Evolutionary conservation across 2,329 filamentous ascomycete species (phyloP).

Genomic region (Lachnellula hyalina): DNA sequence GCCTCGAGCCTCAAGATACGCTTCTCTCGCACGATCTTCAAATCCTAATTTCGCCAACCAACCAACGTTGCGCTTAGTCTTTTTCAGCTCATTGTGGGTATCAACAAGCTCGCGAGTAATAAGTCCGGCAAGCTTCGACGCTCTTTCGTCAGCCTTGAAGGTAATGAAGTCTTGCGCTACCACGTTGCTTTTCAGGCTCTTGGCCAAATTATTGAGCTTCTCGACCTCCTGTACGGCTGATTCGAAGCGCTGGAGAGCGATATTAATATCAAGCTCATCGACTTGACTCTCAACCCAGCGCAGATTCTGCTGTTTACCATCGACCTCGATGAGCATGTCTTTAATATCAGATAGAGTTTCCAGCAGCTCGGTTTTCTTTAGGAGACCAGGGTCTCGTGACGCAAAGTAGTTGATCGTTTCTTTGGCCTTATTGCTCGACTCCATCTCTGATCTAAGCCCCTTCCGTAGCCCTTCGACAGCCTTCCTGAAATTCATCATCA

Average conservation of each 20-base stretch:
- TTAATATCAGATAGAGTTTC: slow-evolving; percentile 74
- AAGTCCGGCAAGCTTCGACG: slow-evolving; percentile 67
- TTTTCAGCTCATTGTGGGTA: slow-evolving; percentile 68
- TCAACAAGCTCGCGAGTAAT: slow-evolving; percentile 73
- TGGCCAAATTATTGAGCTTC: slow-evolving; percentile 73
- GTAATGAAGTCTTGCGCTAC: slow-evolving; percentile 90
- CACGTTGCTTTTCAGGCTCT: slow-evolving; percentile 75
- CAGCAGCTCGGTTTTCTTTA: slow-evolving; percentile 75
- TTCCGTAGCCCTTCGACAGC: slow-evolving; percentile 88
- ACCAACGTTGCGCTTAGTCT: slow-evolving; percentile 73
- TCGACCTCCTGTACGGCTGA: slow-evolving; percentile 79
- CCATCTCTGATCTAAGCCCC: slow-evolving; percentile 77
- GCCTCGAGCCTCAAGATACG: slow-evolving; percentile 75
- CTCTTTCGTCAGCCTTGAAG: slow-evolving; percentile 83
- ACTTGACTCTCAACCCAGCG: slow-evolving; percentile 94
- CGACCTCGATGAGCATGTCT: slow-evolving; percentile 89
- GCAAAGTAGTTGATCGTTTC: slow-evolving; percentile 86
- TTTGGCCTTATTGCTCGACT: slow-evolving; percentile 76
- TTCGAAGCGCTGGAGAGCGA: slow-evolving; percentile 86
- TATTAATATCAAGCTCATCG: slow-evolving; percentile 92
- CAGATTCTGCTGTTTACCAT: slow-evolving; percentile 92
- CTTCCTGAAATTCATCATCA: slow-evolving; percentile 88
- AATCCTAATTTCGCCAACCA: slow-evolving; percentile 86
- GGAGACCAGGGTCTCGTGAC: slow-evolving; percentile 67
- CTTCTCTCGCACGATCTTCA: slow-evolving; percentile 82